Conservation (phyloP, 2,329 filamentous ascomycete genomes). For the Alternaria brassicicola region DNA sequence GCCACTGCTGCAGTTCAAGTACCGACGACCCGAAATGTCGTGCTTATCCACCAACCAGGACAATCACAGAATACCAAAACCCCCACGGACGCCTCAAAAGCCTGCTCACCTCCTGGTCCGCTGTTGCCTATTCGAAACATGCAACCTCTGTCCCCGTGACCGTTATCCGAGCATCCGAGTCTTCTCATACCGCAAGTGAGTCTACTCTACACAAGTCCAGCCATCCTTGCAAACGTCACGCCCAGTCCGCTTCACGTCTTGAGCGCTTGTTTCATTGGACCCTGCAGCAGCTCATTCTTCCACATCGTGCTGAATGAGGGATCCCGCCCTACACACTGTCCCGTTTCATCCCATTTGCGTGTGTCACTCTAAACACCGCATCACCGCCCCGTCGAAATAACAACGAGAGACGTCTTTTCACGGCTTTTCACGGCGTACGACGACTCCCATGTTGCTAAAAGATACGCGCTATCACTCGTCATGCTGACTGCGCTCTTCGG, state of each 20-base stretch:
- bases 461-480: conserved; percentile 10
- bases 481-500: conserved; percentile 8
- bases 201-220: conserved; percentile 11
- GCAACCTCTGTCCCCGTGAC: conserved; percentile 24
- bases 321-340: conserved; percentile 14
- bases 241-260: conserved; percentile 6
- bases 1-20: background rate
- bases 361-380: conserved; percentile 14
- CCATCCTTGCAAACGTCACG: conserved; percentile 5
- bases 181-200: conserved; percentile 10
- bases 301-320: conserved; percentile 20
- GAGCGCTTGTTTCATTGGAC: conserved; percentile 30
- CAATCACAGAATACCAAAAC: conserved; percentile 1
- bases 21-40: conserved; percentile 14
- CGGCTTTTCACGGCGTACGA: background rate
- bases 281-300: conserved; percentile 32
- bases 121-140: conserved; percentile 15
- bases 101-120: background rate
- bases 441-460: background rate
- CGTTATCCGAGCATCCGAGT: conserved; percentile 22
- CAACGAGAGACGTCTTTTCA: background rate
- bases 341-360: conserved; percentile 19
- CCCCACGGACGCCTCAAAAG: conserved; percentile 15
- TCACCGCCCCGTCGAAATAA: conserved; percentile 7
- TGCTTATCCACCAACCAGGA: conserved; percentile 5